Conservation (phyloP, 2,329 filamentous ascomycete genomes). For the Pseudovirgaria hyperparasitica region DNA sequence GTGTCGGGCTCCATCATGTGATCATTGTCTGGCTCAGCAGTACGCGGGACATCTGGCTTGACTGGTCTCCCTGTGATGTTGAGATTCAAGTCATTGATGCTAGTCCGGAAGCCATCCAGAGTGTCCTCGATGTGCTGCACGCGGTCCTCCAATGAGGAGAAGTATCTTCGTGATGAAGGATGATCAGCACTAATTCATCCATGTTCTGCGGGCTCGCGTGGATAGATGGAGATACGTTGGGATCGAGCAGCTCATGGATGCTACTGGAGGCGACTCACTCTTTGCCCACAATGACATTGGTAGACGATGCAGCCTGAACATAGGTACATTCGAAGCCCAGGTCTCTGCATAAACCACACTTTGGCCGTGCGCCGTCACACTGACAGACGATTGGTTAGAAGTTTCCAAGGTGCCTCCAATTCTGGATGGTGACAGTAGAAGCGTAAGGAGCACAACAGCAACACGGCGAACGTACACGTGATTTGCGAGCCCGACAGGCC, state of each 20-base stretch:
- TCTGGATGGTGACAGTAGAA: no score
- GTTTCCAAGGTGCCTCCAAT: no score
- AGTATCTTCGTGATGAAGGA: conserved; percentile 5
- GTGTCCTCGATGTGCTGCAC: neutral
- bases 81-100: neutral
- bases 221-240: no score
- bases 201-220: neutral
- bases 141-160: conserved; percentile 1
- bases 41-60: neutral
- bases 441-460: neutral
- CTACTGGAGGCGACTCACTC: conserved; percentile 15
- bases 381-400: conserved; percentile 11
- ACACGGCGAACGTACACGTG: conserved; percentile 11
- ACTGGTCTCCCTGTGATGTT: neutral
- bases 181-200: conserved; percentile 1
- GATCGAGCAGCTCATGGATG: no score
- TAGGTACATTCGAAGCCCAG: conserved; percentile 33
- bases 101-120: neutral
- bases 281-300: conserved; percentile 29
- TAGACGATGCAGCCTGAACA: conserved; percentile 19
- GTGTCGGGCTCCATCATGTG: neutral
- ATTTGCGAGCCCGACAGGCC: conserved; percentile 25
- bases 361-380: conserved; percentile 32
- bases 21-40: neutral
- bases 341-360: conserved; percentile 29